Conservation (phyloP, 352 stramenopile genomes). For the Pythium insidiosum region DNA sequence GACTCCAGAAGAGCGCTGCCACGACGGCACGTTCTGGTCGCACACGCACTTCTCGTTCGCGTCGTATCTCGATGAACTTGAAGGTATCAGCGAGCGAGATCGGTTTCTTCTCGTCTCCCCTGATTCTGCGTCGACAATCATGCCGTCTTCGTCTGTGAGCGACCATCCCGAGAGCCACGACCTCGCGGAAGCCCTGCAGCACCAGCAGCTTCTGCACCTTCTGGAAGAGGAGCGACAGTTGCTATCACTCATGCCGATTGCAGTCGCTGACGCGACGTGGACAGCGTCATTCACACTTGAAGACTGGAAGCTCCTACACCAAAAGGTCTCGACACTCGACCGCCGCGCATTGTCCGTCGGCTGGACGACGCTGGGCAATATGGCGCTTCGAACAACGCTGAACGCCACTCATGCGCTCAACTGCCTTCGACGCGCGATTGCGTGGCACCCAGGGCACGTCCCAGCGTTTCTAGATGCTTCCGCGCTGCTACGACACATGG, state of each 20-base stretch:
- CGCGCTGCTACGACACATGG: slow-evolving; percentile 5
- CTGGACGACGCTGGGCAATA: slow-evolving; percentile 14
- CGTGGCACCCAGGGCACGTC: slow-evolving; percentile 15
- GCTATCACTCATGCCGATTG: not conserved
- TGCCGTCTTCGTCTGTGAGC: not conserved
- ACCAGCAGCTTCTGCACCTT: not conserved
- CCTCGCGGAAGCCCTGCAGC: not conserved
- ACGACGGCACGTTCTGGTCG: not conserved
- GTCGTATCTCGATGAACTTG: slow-evolving; percentile 4
- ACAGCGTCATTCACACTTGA: slow-evolving; percentile 1
- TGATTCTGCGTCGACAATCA: not conserved
- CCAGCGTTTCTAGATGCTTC: slow-evolving; percentile 15
- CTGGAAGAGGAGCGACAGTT: slow-evolving; percentile 9
- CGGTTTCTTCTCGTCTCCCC: not conserved
- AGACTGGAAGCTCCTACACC: slow-evolving; percentile 15
- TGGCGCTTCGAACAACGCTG: slow-evolving; percentile 2
- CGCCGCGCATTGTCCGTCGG: slow-evolving; percentile 7
- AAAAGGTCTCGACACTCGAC: not conserved
- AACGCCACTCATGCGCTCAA: slow-evolving; percentile 13
- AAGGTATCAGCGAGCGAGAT: not conserved
- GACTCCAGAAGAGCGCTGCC: not conserved
- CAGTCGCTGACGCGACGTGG: slow-evolving; percentile 12
- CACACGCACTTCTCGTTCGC: slow-evolving; percentile 5
- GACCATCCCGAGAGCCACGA: not conserved
- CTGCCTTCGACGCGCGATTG: slow-evolving; percentile 19